phyloP scores from a whole-genome alignment of 495 filamentous ascomycete genomes.

The Neurospora tetrasperma region DNA sequence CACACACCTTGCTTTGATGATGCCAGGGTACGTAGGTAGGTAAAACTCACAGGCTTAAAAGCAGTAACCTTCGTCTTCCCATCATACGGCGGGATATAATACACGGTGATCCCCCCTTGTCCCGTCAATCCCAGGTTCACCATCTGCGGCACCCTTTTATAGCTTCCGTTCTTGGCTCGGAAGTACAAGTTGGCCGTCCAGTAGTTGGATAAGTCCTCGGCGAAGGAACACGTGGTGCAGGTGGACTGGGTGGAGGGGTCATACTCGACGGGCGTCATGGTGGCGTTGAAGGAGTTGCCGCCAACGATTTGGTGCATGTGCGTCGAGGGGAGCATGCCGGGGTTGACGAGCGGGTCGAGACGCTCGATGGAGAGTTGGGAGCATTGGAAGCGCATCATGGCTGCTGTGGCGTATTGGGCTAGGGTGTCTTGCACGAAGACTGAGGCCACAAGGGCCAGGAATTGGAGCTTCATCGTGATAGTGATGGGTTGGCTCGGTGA shows the following conservation, averaged over 20 bases:
- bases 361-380: slow-evolving; percentile 34
- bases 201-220: slow-evolving; percentile 36
- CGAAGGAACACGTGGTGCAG: slow-evolving; percentile 32
- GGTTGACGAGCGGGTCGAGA: slow-evolving; percentile 34
- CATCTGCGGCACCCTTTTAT: slow-evolving; percentile 37
- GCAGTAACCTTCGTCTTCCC: slow-evolving; percentile 34
- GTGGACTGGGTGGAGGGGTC: slow-evolving; percentile 27
- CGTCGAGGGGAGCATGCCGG: slow-evolving; percentile 25
- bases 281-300: slow-evolving; percentile 33
- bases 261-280: slow-evolving; percentile 26
- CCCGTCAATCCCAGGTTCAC: slow-evolving; percentile 34
- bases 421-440: slow-evolving; percentile 6
- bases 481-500: not conserved
- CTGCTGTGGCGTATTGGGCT: slow-evolving; percentile 23
- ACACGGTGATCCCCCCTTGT: slow-evolving; percentile 35
- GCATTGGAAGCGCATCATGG: slow-evolving; percentile 40
- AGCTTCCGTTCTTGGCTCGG: slow-evolving; percentile 34
- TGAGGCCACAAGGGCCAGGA: slow-evolving; percentile 19
- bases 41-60: slow-evolving; percentile 24
- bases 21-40: too few species aligned
- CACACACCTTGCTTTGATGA: too few species aligned
- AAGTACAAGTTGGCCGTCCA: slow-evolving; percentile 38
- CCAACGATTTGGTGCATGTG: slow-evolving; percentile 37
- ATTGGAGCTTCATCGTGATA: slow-evolving; percentile 13
- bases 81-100: slow-evolving; percentile 41